Evolutionary conservation across 306 rosid species (phyloP).

Genomic region (Ceratonia siliqua): DNA sequence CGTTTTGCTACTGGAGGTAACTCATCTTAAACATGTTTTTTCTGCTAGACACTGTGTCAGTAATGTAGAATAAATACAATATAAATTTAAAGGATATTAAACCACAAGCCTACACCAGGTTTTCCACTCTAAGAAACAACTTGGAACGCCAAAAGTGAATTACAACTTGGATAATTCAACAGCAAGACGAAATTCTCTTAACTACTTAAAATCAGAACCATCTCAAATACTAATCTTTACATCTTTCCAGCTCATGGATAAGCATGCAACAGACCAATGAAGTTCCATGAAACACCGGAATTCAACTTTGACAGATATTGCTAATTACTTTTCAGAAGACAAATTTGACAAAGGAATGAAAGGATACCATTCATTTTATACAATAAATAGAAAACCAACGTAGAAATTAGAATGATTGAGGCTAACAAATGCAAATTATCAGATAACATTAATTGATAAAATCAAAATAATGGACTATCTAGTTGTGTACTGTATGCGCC

Average conservation of each 20-base stretch:
- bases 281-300: neutral
- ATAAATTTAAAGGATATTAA: neutral
- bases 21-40: neutral
- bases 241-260: neutral
- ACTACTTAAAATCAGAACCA: neutral
- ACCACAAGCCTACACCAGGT: neutral
- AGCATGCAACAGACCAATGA: neutral
- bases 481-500: neutral
- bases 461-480: neutral
- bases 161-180: neutral
- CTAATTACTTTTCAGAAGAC: slow-evolving; percentile 7
- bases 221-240: slow-evolving; percentile 1
- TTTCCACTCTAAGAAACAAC: neutral
- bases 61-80: neutral
- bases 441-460: neutral
- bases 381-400: slow-evolving; percentile 9
- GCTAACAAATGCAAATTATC: neutral
- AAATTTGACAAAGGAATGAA: neutral
- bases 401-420: neutral
- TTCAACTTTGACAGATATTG: neutral
- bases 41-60: neutral
- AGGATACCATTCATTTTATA: neutral
- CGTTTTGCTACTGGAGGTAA: neutral
- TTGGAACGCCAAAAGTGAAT: slow-evolving; percentile 8
- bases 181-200: neutral